Percentiles rank a stretch among this genome's conserved stretches.
phyloP scores from a whole-genome alignment of 768 basidiomycete species.

The Glaciozyma martinii region DNA sequence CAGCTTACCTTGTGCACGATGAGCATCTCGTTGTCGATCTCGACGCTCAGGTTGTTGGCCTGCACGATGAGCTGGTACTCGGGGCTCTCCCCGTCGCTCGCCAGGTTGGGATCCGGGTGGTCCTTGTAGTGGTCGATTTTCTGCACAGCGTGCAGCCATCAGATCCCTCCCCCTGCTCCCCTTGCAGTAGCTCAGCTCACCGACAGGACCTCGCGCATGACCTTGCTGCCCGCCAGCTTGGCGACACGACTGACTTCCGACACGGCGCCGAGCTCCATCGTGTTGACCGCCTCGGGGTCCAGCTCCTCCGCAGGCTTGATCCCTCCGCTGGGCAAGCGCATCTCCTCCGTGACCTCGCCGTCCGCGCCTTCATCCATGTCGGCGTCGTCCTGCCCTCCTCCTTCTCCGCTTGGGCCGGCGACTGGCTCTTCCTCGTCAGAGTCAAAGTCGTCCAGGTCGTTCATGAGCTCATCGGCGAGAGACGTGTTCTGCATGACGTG shows the following conservation, averaged over 20 bases:
- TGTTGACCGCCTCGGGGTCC: conserved; percentile 84
- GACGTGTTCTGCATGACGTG: background rate
- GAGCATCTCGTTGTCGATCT: conserved; percentile 95
- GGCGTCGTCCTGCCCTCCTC: conserved; percentile 47
- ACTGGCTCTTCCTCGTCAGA: conserved; percentile 38
- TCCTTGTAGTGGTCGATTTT: conserved; percentile 79
- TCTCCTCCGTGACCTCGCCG: conserved; percentile 43
- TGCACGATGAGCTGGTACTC: conserved; percentile 95
- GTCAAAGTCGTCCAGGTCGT: conserved; percentile 51
- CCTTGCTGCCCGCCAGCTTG: conserved; percentile 75
- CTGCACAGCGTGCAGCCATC: conserved; percentile 42
- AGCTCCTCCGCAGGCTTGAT: conserved; percentile 90
- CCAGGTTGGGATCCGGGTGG: conserved; percentile 67
- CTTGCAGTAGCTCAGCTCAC: conserved; percentile 41
- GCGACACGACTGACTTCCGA: conserved; percentile 83
- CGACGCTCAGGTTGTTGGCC: conserved; percentile 95
- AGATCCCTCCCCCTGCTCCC: background rate
- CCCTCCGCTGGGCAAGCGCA: conserved; percentile 53
- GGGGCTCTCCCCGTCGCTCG: conserved; percentile 77
- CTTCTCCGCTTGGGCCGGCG: conserved; percentile 33
- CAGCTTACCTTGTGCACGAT: conserved; percentile 78
- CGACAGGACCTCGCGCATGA: conserved; percentile 76
- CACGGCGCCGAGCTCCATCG: conserved; percentile 78
- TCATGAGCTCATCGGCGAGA: conserved; percentile 84
- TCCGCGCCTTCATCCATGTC: conserved; percentile 53